Evolutionary conservation across 2,329 filamentous ascomycete species (phyloP).

Genomic region (Plectosphaerella cucumerina): DNA sequence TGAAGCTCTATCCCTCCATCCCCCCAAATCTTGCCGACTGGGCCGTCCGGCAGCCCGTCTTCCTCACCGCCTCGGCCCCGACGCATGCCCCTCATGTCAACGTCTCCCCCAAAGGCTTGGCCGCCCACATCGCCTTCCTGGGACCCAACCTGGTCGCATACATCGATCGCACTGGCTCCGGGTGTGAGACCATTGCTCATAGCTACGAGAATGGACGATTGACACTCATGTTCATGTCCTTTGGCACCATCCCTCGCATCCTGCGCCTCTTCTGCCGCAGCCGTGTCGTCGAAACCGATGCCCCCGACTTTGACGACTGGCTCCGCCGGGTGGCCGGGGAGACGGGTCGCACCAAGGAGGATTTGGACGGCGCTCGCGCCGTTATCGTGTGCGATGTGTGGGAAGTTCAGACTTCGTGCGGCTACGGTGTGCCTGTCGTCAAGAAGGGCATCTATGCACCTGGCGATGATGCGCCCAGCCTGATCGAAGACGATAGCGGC

Average conservation of each 20-base stretch:
- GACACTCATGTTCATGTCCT: slow-evolving; percentile 71
- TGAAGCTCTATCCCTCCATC: slow-evolving; percentile 59
- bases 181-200: slow-evolving; percentile 72
- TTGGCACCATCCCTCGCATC: slow-evolving; percentile 55
- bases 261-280: slow-evolving; percentile 60
- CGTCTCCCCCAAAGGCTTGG: slow-evolving; percentile 69
- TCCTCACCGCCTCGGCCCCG: slow-evolving; percentile 72
- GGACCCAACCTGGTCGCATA: slow-evolving; percentile 59
- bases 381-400: slow-evolving; percentile 59
- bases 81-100: slow-evolving; percentile 67
- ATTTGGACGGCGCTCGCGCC: slow-evolving; percentile 48
- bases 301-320: slow-evolving; percentile 40
- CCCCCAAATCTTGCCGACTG: slow-evolving; percentile 54
- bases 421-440: slow-evolving; percentile 58
- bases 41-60: slow-evolving; percentile 65
- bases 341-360: slow-evolving; percentile 14
- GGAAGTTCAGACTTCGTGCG: slow-evolving; percentile 64
- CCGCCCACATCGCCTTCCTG: slow-evolving; percentile 58
- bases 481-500: slow-evolving; percentile 3
- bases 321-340: slow-evolving; percentile 38
- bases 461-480: slow-evolving; percentile 14
- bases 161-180: slow-evolving; percentile 70
- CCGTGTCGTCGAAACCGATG: slow-evolving; percentile 55
- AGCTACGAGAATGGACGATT: slow-evolving; percentile 73
- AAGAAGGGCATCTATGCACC: slow-evolving; percentile 31